Base-by-base conservation (phyloP, 805 yeast genomes). In the Schwanniomyces sp. region DNA sequence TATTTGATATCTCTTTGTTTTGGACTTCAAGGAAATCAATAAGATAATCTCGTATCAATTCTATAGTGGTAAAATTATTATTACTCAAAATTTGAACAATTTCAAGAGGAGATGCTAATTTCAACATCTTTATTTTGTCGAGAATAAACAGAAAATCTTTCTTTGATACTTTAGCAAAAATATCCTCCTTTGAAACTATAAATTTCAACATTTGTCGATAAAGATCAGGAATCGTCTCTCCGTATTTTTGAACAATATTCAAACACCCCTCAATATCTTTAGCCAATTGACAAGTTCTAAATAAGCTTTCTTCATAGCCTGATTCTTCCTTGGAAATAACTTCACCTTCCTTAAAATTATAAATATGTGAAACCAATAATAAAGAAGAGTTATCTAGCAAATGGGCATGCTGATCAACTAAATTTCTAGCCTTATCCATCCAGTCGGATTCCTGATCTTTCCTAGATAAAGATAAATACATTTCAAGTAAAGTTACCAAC, bases 401-500 rank as follows among this genome's bases (percentile, higher is more conserved):
- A 4, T 72, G 64, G 48, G 80, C 71, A 45, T 81, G 73, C 8
- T 69, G 65, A 10, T 72, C 57, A 1, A 84, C 70, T 30, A 92
- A 68, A 0, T 56, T 52, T 26, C 67, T 64, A 0, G 97, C 96
- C 52, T 88, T 89, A 0, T 54, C 49, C 40, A 75, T 75, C 97
- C 97, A 91, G 24, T 66, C 69, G 17, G 70, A 70, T 2, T 66
- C 62, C 10, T 60, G 62, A 16, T 66, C 69, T 8, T 61, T 56
- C 16, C 53, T 51, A 0, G 88, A 80, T 50, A 88, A 64, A 0
- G 84, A 74, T 34, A 91, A 67, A 56, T 92, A 94, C 73, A 89
- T 74, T 58, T 92, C 97, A 58, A 84, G 87, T 34, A 92, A 71
- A 0, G 97, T 89, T 2, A 88, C 81, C 46, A 88, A 71, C 39